Evolutionary conservation across 139 green algal species (phyloP), one percentile per base, ranked within the genome.

Genomic region (Tetratostichococcus sp.): DNA sequence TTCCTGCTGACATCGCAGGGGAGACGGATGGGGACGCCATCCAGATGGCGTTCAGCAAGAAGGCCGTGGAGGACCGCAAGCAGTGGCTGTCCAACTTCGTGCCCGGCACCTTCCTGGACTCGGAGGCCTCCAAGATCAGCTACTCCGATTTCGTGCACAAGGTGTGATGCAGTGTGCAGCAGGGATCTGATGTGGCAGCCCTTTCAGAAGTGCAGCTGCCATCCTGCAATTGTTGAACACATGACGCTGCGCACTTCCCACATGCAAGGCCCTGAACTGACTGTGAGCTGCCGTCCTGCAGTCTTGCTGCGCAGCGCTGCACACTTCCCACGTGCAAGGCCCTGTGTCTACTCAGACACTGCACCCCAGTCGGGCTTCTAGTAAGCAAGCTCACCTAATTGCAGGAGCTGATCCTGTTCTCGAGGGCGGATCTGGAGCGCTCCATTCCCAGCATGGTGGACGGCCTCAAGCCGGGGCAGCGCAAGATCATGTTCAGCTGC

Each of bases 41-140:
- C 30, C 93, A 99, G 78, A 92, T 99, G 93, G 96, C 95, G 0
- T 99, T 99, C 85, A 93, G 83, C 82, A 99, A 98, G 89, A 99
- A 98, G 86, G 91, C 92, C 58, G 87, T 98, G n/a, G 95, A 99
- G 14, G 92, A 98, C 68, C 90, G 96, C 68, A 99, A 99, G 85
- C 43, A 82, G 25, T 99, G 96, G 96, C 90, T 99, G 42, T 84
- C 75, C 30, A 71, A 32, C 71, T 97, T 89, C 78, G 72, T 84
- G 68, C 88, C 91, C 2, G 96, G 95, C 77, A 99, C 96, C 28
- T 98, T 88, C 88, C 86, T 99, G 73, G 96, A 99, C 87, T 87
- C 94, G 67, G 88, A 75, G 5, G 87, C 73, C 1, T 83, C 91
- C 1, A 66, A 83, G 25, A 94, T 99, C 75, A 81, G 77, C 35